Base-by-base conservation (phyloP, 768 basidiomycete species). In the Mycena vulgaris region DNA sequence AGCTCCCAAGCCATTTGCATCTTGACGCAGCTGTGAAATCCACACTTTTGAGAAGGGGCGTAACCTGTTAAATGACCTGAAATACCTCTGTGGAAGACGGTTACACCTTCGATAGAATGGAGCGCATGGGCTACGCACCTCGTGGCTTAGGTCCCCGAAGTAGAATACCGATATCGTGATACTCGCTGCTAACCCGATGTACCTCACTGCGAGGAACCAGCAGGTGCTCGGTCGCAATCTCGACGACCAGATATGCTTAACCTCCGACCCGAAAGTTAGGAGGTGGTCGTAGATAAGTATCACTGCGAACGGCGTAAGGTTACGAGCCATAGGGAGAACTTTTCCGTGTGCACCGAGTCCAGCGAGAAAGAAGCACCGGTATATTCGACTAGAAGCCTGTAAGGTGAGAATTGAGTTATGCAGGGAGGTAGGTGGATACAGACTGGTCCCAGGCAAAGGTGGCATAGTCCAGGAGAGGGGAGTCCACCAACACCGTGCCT, bases 141-240 rank as follows among this genome's bases (percentile, higher is more conserved):
- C 61, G 25, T 48, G 61, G 9, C 23, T 49, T 55, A 69, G 25
- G 14, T 58, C 37, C 2, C 57, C 68, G 17, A 69, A 63, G 28
- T 69, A 58, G 33, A 63, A 69, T 8, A 69, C 61, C 16, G 55
- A 35, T 25, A 69, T 52, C 5, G 47, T 37, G 53, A 69, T 39
- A 40, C 27, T 69, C 21, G 68, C 52, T 3, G 28, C 25, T 19
- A 69, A 55, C 2, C 61, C 60, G 35, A 25, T 8, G 55, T 69
- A 69, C 37, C 68, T 39, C 14, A 69, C 68, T 17, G 40, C 28
- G 45, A 63, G 55, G 23, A 63, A 69, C 61, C 68, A 63, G 68
- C 45, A 63, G 21, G 60, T 63, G 52, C 68, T 63, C 10, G 30
- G 68, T 7, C 68, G 52, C 8, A 69, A 61, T n/a, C 16, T 35